Conservation (phyloP, 257 asterid species). For the Marsdenia floribunda region DNA sequence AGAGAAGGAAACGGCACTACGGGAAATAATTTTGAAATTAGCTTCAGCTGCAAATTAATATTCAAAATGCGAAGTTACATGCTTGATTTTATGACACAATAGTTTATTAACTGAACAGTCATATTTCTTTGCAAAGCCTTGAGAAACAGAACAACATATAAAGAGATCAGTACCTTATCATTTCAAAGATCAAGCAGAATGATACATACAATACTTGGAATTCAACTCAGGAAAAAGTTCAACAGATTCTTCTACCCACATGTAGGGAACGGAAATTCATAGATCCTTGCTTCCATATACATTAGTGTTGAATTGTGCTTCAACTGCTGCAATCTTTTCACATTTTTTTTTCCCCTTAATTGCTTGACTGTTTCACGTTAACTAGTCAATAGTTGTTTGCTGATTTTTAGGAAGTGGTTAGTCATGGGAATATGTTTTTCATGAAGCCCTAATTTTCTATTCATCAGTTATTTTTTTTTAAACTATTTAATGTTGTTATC, state of each 20-base stretch:
- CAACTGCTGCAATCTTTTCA: too few species aligned
- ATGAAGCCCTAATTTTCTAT: too few species aligned
- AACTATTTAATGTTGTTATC: too few species aligned
- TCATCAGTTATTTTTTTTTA: too few species aligned
- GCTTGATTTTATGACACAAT: not conserved
- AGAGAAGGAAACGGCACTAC: constrained; percentile 9
- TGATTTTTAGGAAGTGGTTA: too few species aligned
- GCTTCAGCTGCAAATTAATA: not conserved
- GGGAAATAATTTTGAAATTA: not conserved
- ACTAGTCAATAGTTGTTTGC: too few species aligned
- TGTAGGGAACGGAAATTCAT: not conserved
- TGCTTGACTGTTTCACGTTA: too few species aligned
- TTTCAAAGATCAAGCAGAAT: not conserved
- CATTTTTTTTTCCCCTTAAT: too few species aligned
- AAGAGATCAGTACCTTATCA: not conserved
- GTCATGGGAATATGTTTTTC: too few species aligned
- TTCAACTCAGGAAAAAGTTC: not conserved
- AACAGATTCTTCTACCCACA: not conserved
- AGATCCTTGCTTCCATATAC: not conserved
- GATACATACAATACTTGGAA: not conserved
- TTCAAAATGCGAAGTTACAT: not conserved
- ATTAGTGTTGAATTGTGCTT: too few species aligned
- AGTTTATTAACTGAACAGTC: not conserved
- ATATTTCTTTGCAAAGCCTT: not conserved
- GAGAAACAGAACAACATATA: not conserved